Conservation (phyloP, 768 basidiomycete species). For the Rubroboletus satanas region DNA sequence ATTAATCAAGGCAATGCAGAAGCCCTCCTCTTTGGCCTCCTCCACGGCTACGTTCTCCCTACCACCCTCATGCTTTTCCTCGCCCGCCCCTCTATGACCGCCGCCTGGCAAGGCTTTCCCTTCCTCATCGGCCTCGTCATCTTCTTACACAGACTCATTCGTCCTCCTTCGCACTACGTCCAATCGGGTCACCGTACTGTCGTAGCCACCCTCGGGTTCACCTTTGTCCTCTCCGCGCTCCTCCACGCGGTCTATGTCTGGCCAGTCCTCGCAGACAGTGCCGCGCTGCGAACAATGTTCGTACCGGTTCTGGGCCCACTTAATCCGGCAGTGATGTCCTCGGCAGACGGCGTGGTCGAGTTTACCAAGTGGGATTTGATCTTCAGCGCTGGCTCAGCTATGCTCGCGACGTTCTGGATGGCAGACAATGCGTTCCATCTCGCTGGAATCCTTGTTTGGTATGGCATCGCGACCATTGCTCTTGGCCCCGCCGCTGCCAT, state of each 20-base stretch:
- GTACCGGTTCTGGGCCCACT: background rate
- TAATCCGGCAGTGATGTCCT: background rate
- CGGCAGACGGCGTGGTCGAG: slow-evolving; percentile 25
- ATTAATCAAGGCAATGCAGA: slow-evolving; percentile 48
- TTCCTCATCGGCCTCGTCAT: slow-evolving; percentile 42
- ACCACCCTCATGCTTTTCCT: slow-evolving; percentile 43
- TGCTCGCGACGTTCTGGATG: slow-evolving; percentile 51
- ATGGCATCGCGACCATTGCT: slow-evolving; percentile 36
- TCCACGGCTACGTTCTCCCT: slow-evolving; percentile 45
- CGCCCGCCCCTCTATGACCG: slow-evolving; percentile 42
- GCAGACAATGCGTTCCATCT: slow-evolving; percentile 32
- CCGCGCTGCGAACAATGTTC: slow-evolving; percentile 9
- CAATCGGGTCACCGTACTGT: slow-evolving; percentile 23
- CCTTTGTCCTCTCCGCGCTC: slow-evolving; percentile 23
- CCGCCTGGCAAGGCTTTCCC: slow-evolving; percentile 54
- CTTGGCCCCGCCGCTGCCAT: slow-evolving; percentile 53
- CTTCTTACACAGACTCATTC: slow-evolving; percentile 37
- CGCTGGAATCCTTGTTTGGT: slow-evolving; percentile 40
- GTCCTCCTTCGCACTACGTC: slow-evolving; percentile 20
- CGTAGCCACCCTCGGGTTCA: slow-evolving; percentile 9
- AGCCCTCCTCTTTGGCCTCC: slow-evolving; percentile 47
- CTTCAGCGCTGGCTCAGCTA: slow-evolving; percentile 37
- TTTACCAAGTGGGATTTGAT: slow-evolving; percentile 52
- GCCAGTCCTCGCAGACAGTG: background rate
- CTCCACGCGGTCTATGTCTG: slow-evolving; percentile 25